Base-by-base conservation (phyloP, 345 rosid genomes). In the Populus tremula region DNA sequence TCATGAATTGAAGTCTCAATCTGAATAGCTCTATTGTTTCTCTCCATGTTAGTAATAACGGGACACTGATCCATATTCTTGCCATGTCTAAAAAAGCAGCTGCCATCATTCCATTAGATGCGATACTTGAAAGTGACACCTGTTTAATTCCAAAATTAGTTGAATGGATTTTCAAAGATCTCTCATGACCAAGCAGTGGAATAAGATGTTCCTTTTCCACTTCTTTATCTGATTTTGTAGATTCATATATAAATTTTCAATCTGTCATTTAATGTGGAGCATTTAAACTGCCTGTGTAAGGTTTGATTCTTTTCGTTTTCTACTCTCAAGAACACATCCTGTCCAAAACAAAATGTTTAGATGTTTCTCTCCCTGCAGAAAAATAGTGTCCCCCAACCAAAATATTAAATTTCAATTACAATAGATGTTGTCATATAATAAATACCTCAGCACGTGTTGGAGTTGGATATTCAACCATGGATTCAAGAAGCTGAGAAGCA, bases 401-500 rank as follows among this genome's bases (percentile, higher is more conserved):
- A 6, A 54, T 54, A 54, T 54, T 54, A 54, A 54, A 20, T 54
- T 54, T 12, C 25, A 54, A 20, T 20, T 20, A 54, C 23, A 54
- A 54, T 8, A 54, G 5, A 54, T 7, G 61, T 7, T 21, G 63
- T 43, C 50, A 45, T 35, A 63, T 31, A 41, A 41, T 41, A 0
- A 41, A 59, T 83, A 89, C 94, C 92, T 91, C 96, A 0, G 93
- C 96, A 43, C 96, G 90, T 35, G 96, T 91, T 73, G 96, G 96
- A 7, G 89, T 90, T 12, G 93, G 96, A 84, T 84, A 90, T 82
- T 91, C 96, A 45, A 90, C 82, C 96, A 91, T 91, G 33, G 96
- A 91, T 83, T 91, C 92, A 0, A 91, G 96, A 82, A 91, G 91
- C 66, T 91, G 96, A 45, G 93, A 91, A 74, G 96, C 93, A 65